Base-by-base conservation (phyloP, 805 yeast genomes). In the Candida incommunis region DNA sequence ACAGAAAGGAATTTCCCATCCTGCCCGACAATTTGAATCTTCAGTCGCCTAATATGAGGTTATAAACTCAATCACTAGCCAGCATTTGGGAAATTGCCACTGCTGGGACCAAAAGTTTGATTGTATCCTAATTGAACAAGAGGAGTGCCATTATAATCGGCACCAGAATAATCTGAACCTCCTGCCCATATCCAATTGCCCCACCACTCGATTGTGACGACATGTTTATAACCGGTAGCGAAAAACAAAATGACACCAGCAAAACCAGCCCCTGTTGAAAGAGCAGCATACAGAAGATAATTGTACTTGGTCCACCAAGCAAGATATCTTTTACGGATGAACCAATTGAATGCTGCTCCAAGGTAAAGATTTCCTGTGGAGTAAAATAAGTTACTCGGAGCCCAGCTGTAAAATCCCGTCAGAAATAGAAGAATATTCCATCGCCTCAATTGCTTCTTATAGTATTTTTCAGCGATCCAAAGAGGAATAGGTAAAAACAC, bases 291-390 rank as follows among this genome's bases (percentile, higher is more conserved):
- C 42, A 72, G 56, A 11, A 72, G 64, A 50, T 72, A 72, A 51
- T 71, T 71, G 56, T 71, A 72, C 56, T 70, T 70, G 44, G 68
- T 70, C 76, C 76, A 72, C 77, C 76, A 72, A 23, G 61, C 54
- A 4, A 66, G 54, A 49, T 69, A 72, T 45, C 65, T 58, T 43
- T 60, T 57, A 45, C 67, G 68, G 49, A 72, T 57, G 46, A 60
- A 57, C 51, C 64, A 63, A 70, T 70, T 71, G 64, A 71, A 71
- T 27, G 61, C 45, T 49, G 60, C 62, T 23, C 71, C 64, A 43
- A 70, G 41, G 37, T 54, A 54, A 35, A 70, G 57, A 3, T 68
- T 69, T 2, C 70, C 64, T 26, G 61, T 63, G 51, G 65, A 66
- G 46, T 56, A 57, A 63, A 68, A 68, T 31, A 71, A 51, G 52